These are phyloP conservation scores for Schizochytrium sp. DNA, from an alignment of 108 stramenopile species.

Conservation along the genomic window DNA sequence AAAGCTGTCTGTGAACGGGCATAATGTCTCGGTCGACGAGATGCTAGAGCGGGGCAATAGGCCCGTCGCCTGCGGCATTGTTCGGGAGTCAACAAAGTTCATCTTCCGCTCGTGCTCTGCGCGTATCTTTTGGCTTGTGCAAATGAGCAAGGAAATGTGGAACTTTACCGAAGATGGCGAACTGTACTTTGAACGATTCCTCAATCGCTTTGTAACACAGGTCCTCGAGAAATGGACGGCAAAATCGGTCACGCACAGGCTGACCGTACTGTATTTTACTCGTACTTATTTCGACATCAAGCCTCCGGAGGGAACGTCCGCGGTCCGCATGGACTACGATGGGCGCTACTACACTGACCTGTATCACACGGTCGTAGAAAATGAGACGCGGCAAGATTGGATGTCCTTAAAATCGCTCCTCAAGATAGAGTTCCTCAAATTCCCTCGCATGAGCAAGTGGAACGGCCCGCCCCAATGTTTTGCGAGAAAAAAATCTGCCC, in stretches of 20 bases:
- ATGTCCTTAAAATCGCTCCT: slow-evolving; percentile 62
- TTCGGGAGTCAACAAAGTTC: slow-evolving; percentile 38
- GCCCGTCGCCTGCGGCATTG: neutral
- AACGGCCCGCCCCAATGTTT: slow-evolving; percentile 31
- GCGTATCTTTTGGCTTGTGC: slow-evolving; percentile 89
- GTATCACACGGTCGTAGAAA: slow-evolving; percentile 82
- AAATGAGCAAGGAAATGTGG: slow-evolving; percentile 92
- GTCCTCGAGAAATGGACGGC: slow-evolving; percentile 75
- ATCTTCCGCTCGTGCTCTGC: slow-evolving; percentile 83
- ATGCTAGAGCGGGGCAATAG: neutral
- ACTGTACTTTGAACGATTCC: slow-evolving; percentile 60
- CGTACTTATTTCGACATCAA: neutral
- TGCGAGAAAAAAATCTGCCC: no score
- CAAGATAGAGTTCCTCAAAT: slow-evolving; percentile 74
- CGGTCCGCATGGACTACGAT: slow-evolving; percentile 17
- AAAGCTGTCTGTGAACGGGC: neutral
- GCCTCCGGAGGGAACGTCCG: neutral
- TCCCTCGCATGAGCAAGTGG: slow-evolving; percentile 74
- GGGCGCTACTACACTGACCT: slow-evolving; percentile 49
- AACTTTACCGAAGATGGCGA: slow-evolving; percentile 56
- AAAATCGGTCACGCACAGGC: slow-evolving; percentile 45
- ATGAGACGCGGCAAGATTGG: slow-evolving; percentile 70
- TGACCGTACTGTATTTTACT: slow-evolving; percentile 6
- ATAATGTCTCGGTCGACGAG: slow-evolving; percentile 5
- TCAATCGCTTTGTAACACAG: slow-evolving; percentile 66